Evolutionary conservation across 768 basidiomycete species (phyloP).

Genomic region (Mrakia blollopis): DNA sequence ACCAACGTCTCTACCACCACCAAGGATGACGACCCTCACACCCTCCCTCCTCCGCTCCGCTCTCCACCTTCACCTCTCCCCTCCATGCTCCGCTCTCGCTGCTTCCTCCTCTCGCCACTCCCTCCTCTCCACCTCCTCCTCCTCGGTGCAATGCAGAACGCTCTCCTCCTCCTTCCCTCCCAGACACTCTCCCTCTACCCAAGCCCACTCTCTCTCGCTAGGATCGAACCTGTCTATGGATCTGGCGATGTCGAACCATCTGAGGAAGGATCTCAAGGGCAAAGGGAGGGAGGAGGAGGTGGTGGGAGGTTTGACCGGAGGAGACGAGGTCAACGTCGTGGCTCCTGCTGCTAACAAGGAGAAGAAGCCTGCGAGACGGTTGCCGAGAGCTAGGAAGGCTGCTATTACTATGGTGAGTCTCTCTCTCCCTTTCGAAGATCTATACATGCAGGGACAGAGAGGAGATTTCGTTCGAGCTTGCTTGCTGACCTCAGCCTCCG

Average conservation of each 20-base stretch:
- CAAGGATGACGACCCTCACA: background rate
- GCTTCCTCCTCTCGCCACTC: background rate
- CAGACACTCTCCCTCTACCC: background rate
- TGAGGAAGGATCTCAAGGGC: background rate
- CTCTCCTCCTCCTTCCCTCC: background rate
- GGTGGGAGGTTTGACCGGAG: background rate
- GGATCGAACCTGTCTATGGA: background rate
- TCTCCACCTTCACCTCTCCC: background rate
- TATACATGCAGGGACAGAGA: background rate
- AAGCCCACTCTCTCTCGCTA: background rate
- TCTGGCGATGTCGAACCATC: background rate
- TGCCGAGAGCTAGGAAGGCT: conserved; percentile 42
- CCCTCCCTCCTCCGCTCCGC: background rate
- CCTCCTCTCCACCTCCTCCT: background rate
- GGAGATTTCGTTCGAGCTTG: background rate
- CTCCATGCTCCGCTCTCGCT: background rate
- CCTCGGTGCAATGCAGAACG: background rate
- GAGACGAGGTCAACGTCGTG: background rate
- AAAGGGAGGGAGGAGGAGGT: background rate
- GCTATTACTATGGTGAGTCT: conserved; percentile 45
- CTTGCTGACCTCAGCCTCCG: background rate
- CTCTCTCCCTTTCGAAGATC: background rate
- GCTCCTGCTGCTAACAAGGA: background rate
- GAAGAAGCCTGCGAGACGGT: background rate
- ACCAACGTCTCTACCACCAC: background rate